Evolutionary conservation across 2,329 filamentous ascomycete species (phyloP).

Genomic region (Monilinia vaccinii-corymbosi): DNA sequence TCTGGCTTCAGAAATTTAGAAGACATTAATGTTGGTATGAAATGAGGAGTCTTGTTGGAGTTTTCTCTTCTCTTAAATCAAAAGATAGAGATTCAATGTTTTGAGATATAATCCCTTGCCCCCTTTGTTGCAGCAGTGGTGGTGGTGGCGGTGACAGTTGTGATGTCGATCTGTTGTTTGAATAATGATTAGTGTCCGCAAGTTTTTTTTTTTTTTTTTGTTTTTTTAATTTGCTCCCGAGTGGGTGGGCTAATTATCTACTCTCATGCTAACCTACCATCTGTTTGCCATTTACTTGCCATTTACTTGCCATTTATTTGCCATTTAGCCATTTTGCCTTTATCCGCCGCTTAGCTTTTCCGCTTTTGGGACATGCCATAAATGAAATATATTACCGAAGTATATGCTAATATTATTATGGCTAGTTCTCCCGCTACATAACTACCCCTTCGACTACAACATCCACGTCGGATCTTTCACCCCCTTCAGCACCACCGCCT

Average conservation of each 20-base stretch:
- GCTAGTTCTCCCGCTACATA: constrained; percentile 30
- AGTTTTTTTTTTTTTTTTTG: too few species aligned
- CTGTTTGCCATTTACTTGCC: background rate
- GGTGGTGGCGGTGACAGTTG: constrained; percentile 4
- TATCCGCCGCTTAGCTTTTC: constrained; percentile 1
- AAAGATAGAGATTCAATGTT: constrained; percentile 10
- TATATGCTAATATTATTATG: constrained; percentile 17
- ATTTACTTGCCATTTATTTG: constrained; percentile 6
- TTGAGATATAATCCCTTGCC: background rate
- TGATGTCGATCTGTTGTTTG: constrained; percentile 9
- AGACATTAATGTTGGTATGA: constrained; percentile 8
- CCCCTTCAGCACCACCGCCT: constrained; percentile 51
- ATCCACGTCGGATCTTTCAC: constrained; percentile 35
- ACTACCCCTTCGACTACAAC: constrained; percentile 27
- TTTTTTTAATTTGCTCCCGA: constrained; percentile 12
- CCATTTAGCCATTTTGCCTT: constrained; percentile 5
- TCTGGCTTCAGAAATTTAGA: constrained; percentile 9
- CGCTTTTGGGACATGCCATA: background rate
- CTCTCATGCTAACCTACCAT: constrained; percentile 3
- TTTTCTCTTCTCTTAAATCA: constrained; percentile 1
- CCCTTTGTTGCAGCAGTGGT: background rate
- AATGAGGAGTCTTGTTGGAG: constrained; percentile 7
- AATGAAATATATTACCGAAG: background rate
- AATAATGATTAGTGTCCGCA: constrained; percentile 1
- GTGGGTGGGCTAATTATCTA: constrained; percentile 3